Base-by-base conservation (phyloP, 2,329 filamentous ascomycete genomes). In the Dryadomyces quercivorus region DNA sequence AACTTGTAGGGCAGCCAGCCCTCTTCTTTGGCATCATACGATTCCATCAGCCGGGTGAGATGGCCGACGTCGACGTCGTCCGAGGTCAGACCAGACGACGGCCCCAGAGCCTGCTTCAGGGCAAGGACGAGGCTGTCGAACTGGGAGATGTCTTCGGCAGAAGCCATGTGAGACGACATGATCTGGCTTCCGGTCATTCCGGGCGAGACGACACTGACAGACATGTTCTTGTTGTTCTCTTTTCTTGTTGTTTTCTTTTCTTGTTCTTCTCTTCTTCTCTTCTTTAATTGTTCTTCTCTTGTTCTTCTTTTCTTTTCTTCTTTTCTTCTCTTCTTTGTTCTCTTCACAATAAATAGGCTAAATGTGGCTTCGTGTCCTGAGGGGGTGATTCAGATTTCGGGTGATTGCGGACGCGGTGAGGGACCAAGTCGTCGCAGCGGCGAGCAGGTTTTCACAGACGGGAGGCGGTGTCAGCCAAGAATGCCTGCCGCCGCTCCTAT, bases 1-100 rank as follows among this genome's bases (percentile, higher is more conserved):
- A 92, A 78, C 31, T 86, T 87, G 69, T 88, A 95, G 58, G 74
- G 75, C 53, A 71, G 65, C 91, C 91, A 96, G 54, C 91, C 84
- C 26, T 72, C 67, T 55, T 84, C 75, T 43, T 80, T 71, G 49
- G 86, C 88, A 51, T 76, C 67, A 69, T 96, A 95, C 31, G 77
- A 71, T 55, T 80, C 70, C 88, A 96, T 94, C 59, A 92, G 68
- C 26, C 73, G 70, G 55, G 80, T 82, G 53, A 96, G 75, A 61
- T 86, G 76, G 53, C 78, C 72, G 55, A 89, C 81, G 61, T 95
- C 81, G 60, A 95, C 82, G 65, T 93, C 88, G 46, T 84, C 85
- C 38, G 86, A 93, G 57, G 86, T 83, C 62, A 95, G 77, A 3
- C 90, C 90, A 13, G 86, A 93, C 56, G 82, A 87, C 3, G 88